Evolutionary conservation across 352 stramenopile genomes (phyloP).

Genomic region (Thalassiosira ordinaria): DNA sequence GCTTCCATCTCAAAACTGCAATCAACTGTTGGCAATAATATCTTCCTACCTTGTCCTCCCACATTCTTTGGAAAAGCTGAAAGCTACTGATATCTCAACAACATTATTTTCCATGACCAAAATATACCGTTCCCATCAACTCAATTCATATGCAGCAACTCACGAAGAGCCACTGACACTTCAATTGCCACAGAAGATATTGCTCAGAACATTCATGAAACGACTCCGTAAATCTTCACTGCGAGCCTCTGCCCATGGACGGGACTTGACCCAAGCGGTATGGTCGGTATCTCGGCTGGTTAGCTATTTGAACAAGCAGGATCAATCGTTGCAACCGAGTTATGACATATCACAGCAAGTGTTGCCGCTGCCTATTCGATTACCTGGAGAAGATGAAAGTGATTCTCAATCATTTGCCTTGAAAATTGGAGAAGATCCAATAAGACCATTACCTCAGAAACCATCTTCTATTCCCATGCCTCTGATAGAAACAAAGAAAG

Average conservation of each 20-base stretch:
- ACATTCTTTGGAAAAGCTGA: conserved; percentile 41
- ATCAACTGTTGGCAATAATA: conserved; percentile 29
- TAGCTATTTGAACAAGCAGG: conserved; percentile 7
- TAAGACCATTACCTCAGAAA: no score
- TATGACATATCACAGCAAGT: not conserved
- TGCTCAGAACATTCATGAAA: conserved; percentile 46
- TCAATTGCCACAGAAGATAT: conserved; percentile 24
- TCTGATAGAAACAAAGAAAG: no score
- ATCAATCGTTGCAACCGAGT: conserved; percentile 1
- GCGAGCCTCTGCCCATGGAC: conserved; percentile 17
- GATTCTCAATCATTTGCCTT: not conserved
- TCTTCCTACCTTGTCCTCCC: conserved; percentile 40
- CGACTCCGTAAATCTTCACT: conserved; percentile 48
- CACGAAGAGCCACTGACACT: not conserved
- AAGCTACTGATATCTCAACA: conserved; percentile 36
- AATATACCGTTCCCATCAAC: conserved; percentile 19
- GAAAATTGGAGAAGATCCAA: not conserved
- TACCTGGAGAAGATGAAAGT: conserved; percentile 34
- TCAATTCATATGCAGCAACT: not conserved
- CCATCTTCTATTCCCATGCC: no score
- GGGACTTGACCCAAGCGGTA: conserved; percentile 34
- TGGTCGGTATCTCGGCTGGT: conserved; percentile 34
- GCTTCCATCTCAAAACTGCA: not conserved
- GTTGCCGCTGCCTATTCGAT: conserved; percentile 11
- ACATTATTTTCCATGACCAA: conserved; percentile 40